Conservation (phyloP, 2,329 filamentous ascomycete species). For the Diaporthe ilicicola region DNA sequence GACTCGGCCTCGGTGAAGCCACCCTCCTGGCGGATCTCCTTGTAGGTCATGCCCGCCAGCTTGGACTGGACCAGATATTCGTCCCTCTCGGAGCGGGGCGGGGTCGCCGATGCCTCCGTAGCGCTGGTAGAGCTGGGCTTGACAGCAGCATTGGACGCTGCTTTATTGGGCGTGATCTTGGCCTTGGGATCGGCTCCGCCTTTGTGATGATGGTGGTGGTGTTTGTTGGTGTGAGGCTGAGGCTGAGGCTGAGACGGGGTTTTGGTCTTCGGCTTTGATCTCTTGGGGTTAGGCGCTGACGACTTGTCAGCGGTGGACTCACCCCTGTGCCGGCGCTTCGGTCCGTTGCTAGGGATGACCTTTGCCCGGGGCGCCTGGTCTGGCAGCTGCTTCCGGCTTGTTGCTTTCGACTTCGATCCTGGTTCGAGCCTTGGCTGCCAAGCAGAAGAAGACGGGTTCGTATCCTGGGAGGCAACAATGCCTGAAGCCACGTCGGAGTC, state of each 20-base stretch:
- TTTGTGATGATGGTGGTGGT: neutral
- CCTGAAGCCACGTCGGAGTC: neutral
- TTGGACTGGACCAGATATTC: conserved; percentile 63
- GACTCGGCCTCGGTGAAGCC: conserved; percentile 72
- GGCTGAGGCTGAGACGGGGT: neutral
- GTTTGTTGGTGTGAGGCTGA: neutral
- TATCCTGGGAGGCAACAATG: neutral
- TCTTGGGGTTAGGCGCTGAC: neutral
- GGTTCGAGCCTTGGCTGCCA: neutral
- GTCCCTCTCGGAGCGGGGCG: conserved; percentile 49
- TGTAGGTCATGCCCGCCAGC: conserved; percentile 67
- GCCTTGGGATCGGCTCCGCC: neutral
- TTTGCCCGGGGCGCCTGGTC: conserved; percentile 17
- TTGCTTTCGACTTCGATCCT: neutral
- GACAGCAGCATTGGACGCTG: neutral
- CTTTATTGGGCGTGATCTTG: neutral
- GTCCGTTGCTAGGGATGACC: neutral
- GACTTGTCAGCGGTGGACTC: neutral
- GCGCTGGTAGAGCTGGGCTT: neutral
- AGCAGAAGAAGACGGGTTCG: neutral
- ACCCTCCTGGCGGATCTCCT: conserved; percentile 65
- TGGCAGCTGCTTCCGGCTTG: conserved; percentile 18
- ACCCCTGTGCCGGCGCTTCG: neutral
- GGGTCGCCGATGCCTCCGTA: neutral
- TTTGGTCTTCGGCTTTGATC: conserved; percentile 1